Evolutionary conservation across 2,329 filamentous ascomycete genomes (phyloP), one percentile per base, ranked within the genome.

Genomic region (Pseudogymnoascus sp.): DNA sequence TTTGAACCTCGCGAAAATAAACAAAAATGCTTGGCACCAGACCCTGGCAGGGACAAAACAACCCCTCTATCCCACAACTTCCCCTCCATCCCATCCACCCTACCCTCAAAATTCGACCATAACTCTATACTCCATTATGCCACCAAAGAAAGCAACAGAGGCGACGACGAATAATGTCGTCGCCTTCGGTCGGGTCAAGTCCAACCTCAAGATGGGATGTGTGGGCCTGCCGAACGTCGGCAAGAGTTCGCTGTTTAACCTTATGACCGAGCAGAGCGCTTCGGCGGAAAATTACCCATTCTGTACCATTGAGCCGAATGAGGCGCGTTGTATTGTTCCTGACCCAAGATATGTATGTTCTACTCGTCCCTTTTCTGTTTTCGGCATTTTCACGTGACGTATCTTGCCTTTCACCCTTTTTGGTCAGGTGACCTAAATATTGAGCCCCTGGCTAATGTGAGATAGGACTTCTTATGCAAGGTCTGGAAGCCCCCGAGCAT

Each of bases 121-220:
- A 60, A 60, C n/a, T 38, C 38, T 37, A 3, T 38, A 38, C 35
- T 44, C 59, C 65, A 69, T 42, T 44, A 78, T 78, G 77, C 69
- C 77, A 28, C 77, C 77, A 47, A 78, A 78, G 68, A 66, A 69
- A 53, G 50, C 59, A 16, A 65, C 65, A 25, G 74, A 77, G 62
- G 68, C 71, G 31, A 73, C 76, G 63, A 73, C 70, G 63, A 75
- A 74, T 68, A 78, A 78, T 74, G 77, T 79, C 64, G 76, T 78
- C 31, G 77, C 77, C 21, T 79, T 79, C 62, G 77, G 77, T 4
- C 70, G 77, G 59, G 77, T 78, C 64, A 69, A 73, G 63, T 77
- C 77, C 67, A 78, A 78, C 69, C 73, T 79, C 10, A 79, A 79
- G 69, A 79, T 79, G 77, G 77, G 77, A 63, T 78, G 77, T 66